These are phyloP conservation scores for Ganoderma lingzhi DNA, from an alignment of 1,284 basidiomycete species.

Conservation along the genomic window DNA sequence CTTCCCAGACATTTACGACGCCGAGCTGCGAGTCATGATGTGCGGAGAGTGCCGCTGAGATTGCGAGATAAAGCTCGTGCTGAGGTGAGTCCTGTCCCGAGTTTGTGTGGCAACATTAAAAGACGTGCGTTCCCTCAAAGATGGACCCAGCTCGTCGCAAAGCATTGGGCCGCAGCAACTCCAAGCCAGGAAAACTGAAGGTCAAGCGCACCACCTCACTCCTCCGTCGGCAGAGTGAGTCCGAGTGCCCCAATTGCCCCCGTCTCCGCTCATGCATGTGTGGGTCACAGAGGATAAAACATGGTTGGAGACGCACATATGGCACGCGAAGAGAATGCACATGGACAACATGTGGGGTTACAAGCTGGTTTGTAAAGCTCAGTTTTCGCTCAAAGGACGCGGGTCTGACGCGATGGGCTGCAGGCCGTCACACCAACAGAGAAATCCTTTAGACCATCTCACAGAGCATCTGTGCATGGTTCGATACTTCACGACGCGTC, in stretches of 20 bases:
- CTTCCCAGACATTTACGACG: conserved; percentile 89
- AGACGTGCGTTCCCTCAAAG: conserved; percentile 49
- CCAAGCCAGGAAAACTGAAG: conserved; percentile 66
- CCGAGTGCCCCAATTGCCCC: not conserved
- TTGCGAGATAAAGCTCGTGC: conserved; percentile 81
- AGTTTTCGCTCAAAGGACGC: conserved; percentile 5
- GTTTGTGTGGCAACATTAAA: not conserved
- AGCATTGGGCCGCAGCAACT: conserved; percentile 53
- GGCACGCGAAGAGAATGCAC: conserved; percentile 94
- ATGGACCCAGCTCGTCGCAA: conserved; percentile 81
- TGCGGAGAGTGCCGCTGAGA: conserved; percentile 85
- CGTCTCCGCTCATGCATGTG: conserved; percentile 15
- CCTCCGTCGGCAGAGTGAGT: conserved; percentile 72
- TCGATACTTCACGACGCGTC: conserved; percentile 90
- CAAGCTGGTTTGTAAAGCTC: conserved; percentile 61
- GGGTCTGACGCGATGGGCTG: not conserved
- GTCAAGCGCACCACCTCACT: conserved; percentile 61
- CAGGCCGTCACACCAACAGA: conserved; percentile 86
- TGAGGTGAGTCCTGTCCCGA: conserved; percentile 62
- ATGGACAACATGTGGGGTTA: conserved; percentile 94
- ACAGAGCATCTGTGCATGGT: conserved; percentile 84
- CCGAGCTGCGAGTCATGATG: conserved; percentile 92
- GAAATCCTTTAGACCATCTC: conserved; percentile 89
- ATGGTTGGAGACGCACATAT: conserved; percentile 94
- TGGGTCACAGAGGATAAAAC: conserved; percentile 70